phyloP scores from a whole-genome alignment of 2,329 filamentous ascomycete species.

The Aspergillus sp. region DNA sequence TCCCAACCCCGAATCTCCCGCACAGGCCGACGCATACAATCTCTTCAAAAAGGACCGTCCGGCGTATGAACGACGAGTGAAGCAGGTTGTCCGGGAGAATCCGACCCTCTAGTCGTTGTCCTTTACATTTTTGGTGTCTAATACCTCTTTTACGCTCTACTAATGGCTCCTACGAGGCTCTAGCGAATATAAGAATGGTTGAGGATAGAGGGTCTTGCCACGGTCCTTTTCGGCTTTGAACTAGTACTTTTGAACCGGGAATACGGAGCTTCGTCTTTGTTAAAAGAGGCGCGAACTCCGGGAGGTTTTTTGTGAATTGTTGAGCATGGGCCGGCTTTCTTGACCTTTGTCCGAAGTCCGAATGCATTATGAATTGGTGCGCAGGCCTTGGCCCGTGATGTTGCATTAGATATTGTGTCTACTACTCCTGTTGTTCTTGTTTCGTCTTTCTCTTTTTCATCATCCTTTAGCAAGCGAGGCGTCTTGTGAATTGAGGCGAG shows the following conservation, averaged over 20 bases:
- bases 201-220: background rate
- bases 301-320: too few relatives aligned
- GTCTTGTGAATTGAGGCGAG: constrained; percentile 10
- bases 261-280: background rate
- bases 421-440: background rate
- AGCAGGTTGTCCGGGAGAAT: constrained; percentile 81
- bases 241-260: background rate
- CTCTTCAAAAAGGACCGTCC: constrained; percentile 82
- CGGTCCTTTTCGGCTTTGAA: background rate
- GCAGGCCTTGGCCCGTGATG: constrained; percentile 1
- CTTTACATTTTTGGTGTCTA: background rate
- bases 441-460: background rate
- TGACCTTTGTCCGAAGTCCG: too few relatives aligned
- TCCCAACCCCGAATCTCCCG: constrained; percentile 92
- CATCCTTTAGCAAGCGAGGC: constrained; percentile 18
- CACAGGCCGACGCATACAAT: constrained; percentile 95
- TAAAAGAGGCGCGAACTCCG: background rate
- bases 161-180: background rate
- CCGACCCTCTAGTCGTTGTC: constrained; percentile 54
- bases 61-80: constrained; percentile 84
- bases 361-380: too few relatives aligned
- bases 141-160: background rate
- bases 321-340: background rate
- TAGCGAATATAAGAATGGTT: background rate
- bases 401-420: constrained; percentile 9